Base-by-base conservation (phyloP, 1,139 yeast genomes). In the Suhomyces terraborum region DNA sequence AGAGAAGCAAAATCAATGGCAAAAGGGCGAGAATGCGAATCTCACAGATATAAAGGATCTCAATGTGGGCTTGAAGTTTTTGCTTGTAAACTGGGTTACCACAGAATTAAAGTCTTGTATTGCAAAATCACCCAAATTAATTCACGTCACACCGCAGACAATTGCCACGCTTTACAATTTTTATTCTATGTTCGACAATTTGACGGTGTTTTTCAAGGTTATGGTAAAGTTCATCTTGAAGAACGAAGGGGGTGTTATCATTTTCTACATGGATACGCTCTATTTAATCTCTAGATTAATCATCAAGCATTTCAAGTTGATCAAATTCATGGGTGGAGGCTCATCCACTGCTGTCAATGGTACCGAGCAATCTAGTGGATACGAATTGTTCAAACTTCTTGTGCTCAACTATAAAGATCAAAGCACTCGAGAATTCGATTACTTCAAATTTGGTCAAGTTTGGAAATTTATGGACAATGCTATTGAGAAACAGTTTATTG, bases 31-130 rank as follows among this genome's bases (percentile, higher is more conserved):
- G 1, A 7, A 13, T 17, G 18, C 33, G 6, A 27, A 32, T 10
- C 45, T 41, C 13, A 4, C 24, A n/a, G 25, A 41, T 16, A 43
- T 68, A 12, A 43, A 50, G 6, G 49, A 47, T 9, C 49, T 69
- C 19, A 60, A 61, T 17, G 69, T 69, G 13, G 82, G 82, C 0
- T 53, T 72, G 18, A 69, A 66, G 44, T 71, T 73, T 42, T 60
- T 73, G 20, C 52, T 75, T 3, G 62, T 72, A 1, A 75, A 73
- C 46, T 66, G 75, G 71, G 51, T 73, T 16, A 70, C 77, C 0
- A 62, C 61, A 21, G 73, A 71, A 40, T 52, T 77, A 13, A 68
- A 68, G 40, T 36, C 47, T 0, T 53, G 58, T 0, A 56, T 73
- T 2, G 51, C 57, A 3, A 56, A 56, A 12, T 65, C 76, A 0